These are phyloP conservation scores for Paramecium tetraurelia DNA, from an alignment of 73 alveolate genomes.

Conservation along the genomic window DNA sequence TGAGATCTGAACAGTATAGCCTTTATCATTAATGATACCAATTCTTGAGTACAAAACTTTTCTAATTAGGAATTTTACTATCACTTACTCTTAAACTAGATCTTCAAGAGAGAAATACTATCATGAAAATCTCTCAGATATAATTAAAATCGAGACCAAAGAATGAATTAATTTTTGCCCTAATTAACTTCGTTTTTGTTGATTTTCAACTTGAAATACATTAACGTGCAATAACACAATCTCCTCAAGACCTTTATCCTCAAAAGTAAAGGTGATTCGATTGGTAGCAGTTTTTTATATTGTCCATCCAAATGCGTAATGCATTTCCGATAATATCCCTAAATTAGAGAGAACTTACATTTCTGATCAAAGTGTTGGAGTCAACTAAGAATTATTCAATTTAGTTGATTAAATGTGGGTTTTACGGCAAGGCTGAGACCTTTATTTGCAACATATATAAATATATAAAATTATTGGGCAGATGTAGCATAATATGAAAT, in stretches of 20 bases:
- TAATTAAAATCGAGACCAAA: background rate
- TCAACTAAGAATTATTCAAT: background rate
- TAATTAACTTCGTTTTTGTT: background rate
- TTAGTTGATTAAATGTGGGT: background rate
- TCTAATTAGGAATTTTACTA: background rate
- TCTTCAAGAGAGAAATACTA: background rate
- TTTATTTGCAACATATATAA: background rate
- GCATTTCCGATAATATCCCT: conserved; percentile 4
- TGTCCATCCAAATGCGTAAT: background rate
- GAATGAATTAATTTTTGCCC: background rate
- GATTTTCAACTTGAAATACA: background rate
- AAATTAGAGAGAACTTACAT: background rate
- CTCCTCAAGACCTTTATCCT: background rate
- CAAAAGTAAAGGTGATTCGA: background rate
- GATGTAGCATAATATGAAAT: background rate
- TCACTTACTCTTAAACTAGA: background rate
- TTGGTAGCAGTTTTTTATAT: background rate
- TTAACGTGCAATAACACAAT: background rate
- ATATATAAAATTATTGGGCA: background rate
- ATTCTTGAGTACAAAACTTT: background rate
- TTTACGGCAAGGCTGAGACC: background rate
- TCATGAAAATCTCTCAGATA: conserved; percentile 37
- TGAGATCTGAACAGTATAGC: background rate
- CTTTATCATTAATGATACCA: background rate
- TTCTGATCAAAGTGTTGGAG: background rate